Conservation (phyloP, 2,329 filamentous ascomycete species). For the Aspergillus fructus region DNA sequence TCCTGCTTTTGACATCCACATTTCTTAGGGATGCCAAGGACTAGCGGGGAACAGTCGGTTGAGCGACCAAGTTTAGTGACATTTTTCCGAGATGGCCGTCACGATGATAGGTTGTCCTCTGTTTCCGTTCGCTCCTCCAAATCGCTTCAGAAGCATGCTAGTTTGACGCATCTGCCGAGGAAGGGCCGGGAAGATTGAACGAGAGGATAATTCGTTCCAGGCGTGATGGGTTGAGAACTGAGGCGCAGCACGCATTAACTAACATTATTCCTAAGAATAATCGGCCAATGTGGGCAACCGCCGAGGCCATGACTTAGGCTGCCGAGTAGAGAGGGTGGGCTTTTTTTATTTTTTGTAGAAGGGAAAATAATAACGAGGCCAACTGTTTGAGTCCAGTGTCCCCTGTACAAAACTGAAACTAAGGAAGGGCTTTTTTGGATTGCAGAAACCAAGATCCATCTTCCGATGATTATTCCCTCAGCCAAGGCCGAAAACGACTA, state of each 20-base stretch:
- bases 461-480: neutral
- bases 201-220: neutral
- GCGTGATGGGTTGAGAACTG: neutral
- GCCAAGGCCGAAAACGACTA: slow-evolving; percentile 8
- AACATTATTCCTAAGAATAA: neutral
- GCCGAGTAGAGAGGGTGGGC: neutral
- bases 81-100: slow-evolving; percentile 4
- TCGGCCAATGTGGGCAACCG: neutral
- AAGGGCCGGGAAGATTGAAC: neutral
- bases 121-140: slow-evolving; percentile 3
- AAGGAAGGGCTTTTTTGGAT: neutral
- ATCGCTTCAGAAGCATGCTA: neutral
- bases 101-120: slow-evolving; percentile 11
- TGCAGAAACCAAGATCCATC: neutral
- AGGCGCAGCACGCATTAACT: slow-evolving; percentile 1
- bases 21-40: slow-evolving; percentile 1
- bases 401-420: neutral
- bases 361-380: neutral
- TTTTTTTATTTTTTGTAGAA: neutral
- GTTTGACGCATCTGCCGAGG: neutral
- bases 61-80: slow-evolving; percentile 4
- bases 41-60: neutral
- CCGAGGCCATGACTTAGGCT: neutral
- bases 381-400: neutral
- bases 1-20: neutral